Percentiles rank a stretch among this genome's conserved stretches.
phyloP scores from a whole-genome alignment of 345 rosid species.

The Adansonia digitata region DNA sequence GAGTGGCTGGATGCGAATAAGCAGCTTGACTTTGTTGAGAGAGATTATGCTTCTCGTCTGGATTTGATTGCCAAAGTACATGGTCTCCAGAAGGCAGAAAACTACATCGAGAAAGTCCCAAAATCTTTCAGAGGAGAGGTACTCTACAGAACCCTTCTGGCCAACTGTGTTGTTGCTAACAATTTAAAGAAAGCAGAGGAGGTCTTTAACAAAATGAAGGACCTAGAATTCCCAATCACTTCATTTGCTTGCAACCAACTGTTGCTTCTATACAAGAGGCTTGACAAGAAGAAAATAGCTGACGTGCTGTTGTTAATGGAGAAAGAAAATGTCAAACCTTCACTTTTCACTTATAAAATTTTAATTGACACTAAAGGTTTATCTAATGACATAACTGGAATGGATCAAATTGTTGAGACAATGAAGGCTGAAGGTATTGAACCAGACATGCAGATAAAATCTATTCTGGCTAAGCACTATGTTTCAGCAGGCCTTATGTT shows the following conservation, averaged over 20 bases:
- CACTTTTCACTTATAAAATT: conserved; percentile 66
- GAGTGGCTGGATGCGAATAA: conserved; percentile 83
- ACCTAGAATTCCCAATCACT: conserved; percentile 56
- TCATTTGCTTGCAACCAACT: conserved; percentile 86
- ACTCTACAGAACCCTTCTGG: conserved; percentile 68
- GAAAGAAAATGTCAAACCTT: conserved; percentile 81
- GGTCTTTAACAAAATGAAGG: conserved; percentile 83
- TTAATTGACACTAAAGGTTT: conserved; percentile 74
- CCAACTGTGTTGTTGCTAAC: conserved; percentile 45
- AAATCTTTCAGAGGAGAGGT: conserved; percentile 65
- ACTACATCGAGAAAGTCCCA: conserved; percentile 57
- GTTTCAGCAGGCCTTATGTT: conserved; percentile 51
- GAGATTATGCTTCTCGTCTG: conserved; percentile 77
- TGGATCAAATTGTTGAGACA: conserved; percentile 79
- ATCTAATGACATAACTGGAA: conserved; percentile 69
- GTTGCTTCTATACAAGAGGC: conserved; percentile 78
- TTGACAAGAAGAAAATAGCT: conserved; percentile 81
- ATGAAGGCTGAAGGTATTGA: conserved; percentile 86
- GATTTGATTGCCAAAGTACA: conserved; percentile 71
- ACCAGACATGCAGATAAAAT: conserved; percentile 44
- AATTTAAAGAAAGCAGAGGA: conserved; percentile 63
- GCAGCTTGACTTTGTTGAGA: conserved; percentile 51
- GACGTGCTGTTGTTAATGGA: conserved; percentile 86
- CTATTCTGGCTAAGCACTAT: conserved; percentile 65
- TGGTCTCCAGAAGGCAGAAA: conserved; percentile 66